Base-by-base conservation (phyloP, 2,329 filamentous ascomycete species). In the Botrytis cinerea region DNA sequence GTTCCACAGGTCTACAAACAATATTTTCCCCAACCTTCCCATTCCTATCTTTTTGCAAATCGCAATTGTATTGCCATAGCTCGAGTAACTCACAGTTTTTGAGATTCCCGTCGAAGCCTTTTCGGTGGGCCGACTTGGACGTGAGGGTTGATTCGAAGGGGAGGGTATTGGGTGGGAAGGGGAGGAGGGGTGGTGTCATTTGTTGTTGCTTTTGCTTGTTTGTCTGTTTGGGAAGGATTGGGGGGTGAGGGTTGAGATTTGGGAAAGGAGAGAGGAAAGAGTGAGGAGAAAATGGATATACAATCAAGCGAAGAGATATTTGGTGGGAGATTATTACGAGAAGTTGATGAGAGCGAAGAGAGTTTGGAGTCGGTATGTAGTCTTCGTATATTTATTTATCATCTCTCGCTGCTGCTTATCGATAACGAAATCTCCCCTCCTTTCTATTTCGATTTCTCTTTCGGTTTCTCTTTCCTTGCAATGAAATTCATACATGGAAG, bases 141-240 rank as follows among this genome's bases (percentile, higher is more conserved):
- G 63, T 35, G 25, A 43, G 66, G 60, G 18, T 28, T n/a, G 54
- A 54, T 61, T 84, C 84, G 54, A 82, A 77, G 14, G 85, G 83
- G 40, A 91, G 84, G 73, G 88, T 82, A 6, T 83, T 82, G 16
- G 85, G 84, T n/a, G 85, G 82, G 78, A 90, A 91, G 72, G 84
- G 83, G 73, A 84, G 84, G 80, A 86, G 86, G 46, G 88, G 87
- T 35, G 89, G 89, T 67, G 89, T 83, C 89, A 91, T 91, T 38
- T 54, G 46, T 40, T 38, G 35, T 3, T 32, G 32, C 2, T 32
- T 2, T 32, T 32, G 32, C 4, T 32, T 32, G 32, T 43, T 62
- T 18, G 14, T 8, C 38, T 35, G 32, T 38, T 62, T n/a, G 8
- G 7, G 46, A 38, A n/a, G 16, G 25, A 32, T 28, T 25, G 32